Conservation (phyloP, 352 stramenopile species). For the Pythium myriotylum region DNA sequence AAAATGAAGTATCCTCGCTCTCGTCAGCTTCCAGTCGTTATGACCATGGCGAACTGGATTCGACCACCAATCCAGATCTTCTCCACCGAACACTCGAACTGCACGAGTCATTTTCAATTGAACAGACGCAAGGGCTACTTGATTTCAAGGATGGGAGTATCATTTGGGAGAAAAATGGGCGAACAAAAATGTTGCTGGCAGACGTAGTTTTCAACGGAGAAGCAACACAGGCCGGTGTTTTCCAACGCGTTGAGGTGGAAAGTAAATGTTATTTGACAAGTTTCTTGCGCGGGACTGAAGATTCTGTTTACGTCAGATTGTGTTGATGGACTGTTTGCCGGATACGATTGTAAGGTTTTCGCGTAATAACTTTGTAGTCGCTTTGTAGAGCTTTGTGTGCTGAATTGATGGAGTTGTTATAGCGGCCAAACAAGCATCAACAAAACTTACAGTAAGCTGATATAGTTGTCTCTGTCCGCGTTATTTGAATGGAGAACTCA, state of each 20-base stretch:
- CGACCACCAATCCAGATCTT: neutral
- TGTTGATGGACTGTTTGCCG: conserved; percentile 56
- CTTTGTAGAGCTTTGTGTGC: neutral
- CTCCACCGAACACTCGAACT: too few relatives aligned
- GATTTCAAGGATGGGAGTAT: conserved; percentile 37
- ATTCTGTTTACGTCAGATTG: conserved; percentile 39
- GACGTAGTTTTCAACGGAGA: conserved; percentile 52
- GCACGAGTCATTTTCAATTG: neutral
- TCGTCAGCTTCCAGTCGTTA: neutral
- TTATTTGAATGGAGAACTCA: too few relatives aligned
- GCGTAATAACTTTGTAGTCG: conserved; percentile 48
- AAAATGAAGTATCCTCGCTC: conserved; percentile 47
- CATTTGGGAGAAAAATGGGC: conserved; percentile 70
- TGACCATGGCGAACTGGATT: neutral
- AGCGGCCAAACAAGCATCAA: conserved; percentile 72
- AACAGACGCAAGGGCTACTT: conserved; percentile 22
- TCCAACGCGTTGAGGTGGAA: conserved; percentile 58
- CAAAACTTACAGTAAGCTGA: conserved; percentile 63
- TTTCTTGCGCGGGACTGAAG: neutral
- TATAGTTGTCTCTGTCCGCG: neutral
- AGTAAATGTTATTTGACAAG: conserved; percentile 22
- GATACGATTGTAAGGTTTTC: conserved; percentile 75
- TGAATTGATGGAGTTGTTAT: neutral
- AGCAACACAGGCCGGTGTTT: conserved; percentile 45
- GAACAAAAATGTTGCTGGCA: conserved; percentile 54